A percentile compares a stretch with the other conserved stretches of the same genome.
These are phyloP conservation scores for Arthrobotrys conoides DNA, from an alignment of 2,329 filamentous ascomycete genomes.

Conservation along the genomic window DNA sequence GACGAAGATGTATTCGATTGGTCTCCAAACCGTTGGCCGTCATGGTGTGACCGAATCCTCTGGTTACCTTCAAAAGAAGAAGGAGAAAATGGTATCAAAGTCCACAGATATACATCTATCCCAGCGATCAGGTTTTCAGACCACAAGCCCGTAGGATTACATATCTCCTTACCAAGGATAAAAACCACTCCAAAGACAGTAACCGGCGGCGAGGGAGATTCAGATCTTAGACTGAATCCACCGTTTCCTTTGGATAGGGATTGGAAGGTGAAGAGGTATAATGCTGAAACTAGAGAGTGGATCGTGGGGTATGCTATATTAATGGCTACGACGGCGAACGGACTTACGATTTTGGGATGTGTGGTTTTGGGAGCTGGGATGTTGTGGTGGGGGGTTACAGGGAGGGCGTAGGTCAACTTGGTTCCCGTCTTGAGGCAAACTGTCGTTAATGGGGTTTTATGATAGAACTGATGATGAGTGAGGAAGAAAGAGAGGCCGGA, in stretches of 20 bases:
- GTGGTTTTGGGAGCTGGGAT: slow-evolving; percentile 29
- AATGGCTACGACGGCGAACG: slow-evolving; percentile 36
- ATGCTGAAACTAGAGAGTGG: slow-evolving; percentile 34
- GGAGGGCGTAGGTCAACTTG: slow-evolving; percentile 15
- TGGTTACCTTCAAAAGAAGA: slow-evolving; percentile 73
- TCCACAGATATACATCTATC: slow-evolving; percentile 78
- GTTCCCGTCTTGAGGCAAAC: too few species aligned
- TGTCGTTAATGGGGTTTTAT: too few species aligned
- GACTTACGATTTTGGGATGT: slow-evolving; percentile 38
- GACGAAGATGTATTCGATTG: slow-evolving; percentile 69
- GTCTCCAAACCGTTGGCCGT: slow-evolving; percentile 86
- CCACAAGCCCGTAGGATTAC: slow-evolving; percentile 85
- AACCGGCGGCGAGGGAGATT: background rate
- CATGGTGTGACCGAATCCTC: slow-evolving; percentile 93
- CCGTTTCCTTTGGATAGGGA: slow-evolving; percentile 44
- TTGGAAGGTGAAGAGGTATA: slow-evolving; percentile 37
- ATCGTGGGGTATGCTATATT: slow-evolving; percentile 48
- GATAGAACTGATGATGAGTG: too few species aligned
- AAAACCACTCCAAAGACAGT: background rate
- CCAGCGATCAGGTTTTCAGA: slow-evolving; percentile 87
- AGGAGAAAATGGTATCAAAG: slow-evolving; percentile 67
- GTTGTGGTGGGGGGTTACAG: slow-evolving; percentile 46
- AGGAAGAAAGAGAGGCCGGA: too few species aligned
- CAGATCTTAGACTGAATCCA: slow-evolving; percentile 21
- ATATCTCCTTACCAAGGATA: slow-evolving; percentile 74